Evolutionary conservation across 139 green algal genomes (phyloP).

Genomic region (Axilococcus clingmanii): DNA sequence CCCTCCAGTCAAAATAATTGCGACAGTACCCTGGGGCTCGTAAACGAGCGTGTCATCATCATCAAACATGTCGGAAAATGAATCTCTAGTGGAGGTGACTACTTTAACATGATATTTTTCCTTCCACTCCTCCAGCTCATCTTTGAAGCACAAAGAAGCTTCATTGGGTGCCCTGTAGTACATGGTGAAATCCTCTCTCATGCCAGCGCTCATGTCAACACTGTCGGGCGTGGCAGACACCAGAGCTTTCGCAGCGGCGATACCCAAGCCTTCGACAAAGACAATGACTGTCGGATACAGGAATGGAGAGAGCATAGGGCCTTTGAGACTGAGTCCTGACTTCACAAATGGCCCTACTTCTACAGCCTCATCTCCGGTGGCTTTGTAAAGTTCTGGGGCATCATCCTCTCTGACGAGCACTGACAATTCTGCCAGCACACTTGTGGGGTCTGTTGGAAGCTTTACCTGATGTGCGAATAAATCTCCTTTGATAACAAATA

Average conservation of each 20-base stretch:
- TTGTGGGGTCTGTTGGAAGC: slow-evolving; percentile 10
- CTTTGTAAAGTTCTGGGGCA: slow-evolving; percentile 49
- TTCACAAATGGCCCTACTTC: slow-evolving; percentile 63
- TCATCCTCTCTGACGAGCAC: slow-evolving; percentile 50
- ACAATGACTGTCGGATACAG: slow-evolving; percentile 54
- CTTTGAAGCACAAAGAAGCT: slow-evolving; percentile 38
- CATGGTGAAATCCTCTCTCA: slow-evolving; percentile 49
- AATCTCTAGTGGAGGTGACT: slow-evolving; percentile 36
- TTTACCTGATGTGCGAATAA: slow-evolving; percentile 61
- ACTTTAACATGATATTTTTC: slow-evolving; percentile 27
- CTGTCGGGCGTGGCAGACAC: slow-evolving; percentile 41
- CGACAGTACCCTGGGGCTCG: slow-evolving; percentile 60
- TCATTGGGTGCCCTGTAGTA: slow-evolving; percentile 70
- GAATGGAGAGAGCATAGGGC: slow-evolving; percentile 42
- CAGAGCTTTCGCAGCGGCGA: slow-evolving; percentile 52
- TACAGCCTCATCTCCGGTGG: slow-evolving; percentile 37
- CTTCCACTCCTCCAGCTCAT: slow-evolving; percentile 47
- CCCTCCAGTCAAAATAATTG: slow-evolving; percentile 59
- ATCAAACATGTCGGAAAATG: slow-evolving; percentile 71
- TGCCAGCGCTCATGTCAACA: slow-evolving; percentile 31
- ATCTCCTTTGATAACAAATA: slow-evolving; percentile 58
- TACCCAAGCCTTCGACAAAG: slow-evolving; percentile 47
- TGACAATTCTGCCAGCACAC: slow-evolving; percentile 23
- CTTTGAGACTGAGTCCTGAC: slow-evolving; percentile 48
- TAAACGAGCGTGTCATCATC: slow-evolving; percentile 69